Base-by-base conservation (phyloP, 306 rosid species). In the Cucurbita pepo region DNA sequence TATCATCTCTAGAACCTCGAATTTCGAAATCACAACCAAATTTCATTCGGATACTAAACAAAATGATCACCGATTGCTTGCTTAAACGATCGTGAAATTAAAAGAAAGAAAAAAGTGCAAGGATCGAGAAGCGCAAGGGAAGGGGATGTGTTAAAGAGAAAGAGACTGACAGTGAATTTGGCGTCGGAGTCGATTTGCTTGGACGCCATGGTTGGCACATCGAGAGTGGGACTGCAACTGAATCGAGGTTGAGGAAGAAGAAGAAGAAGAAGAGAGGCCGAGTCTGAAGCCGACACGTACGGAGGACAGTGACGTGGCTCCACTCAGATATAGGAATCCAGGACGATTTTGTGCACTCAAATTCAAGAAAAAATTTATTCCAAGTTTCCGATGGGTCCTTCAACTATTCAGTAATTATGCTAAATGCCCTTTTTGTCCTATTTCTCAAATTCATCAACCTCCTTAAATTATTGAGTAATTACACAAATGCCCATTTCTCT, bases 111-210 rank as follows among this genome's bases (percentile, higher is more conserved):
- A 43, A 38, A 18, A 19, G 45, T 11, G 22, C 10, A 47, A 21
- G n/a, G n/a, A n/a, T n/a, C n/a, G n/a, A n/a, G n/a, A 18, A 19
- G 45, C 6, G 22, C 10, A 47, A 21, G n/a, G n/a, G 56, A 25
- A 55, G 18, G 69, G 72, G 56, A 73, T 52, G 47, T 8, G 15
- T 7, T 19, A 34, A 14, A 7, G 34, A 61, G 60, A 70, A 81
- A 78, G 77, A 78, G 74, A 83, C 96, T 77, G 73, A 93, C 97
- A 69, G 76, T 78, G 75, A 71, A 77, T 70, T 78, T 73, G 56
- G 72, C 50, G 38, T 81, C 77, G 76, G 89, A 81, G 79, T 93
- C 94, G 58, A 77, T 59, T 10, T 90, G 84, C 75, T 81, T 84
- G 89, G 91, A 82, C 53, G 77, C 88, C 87, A 87, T 85, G 79